Evolutionary conservation across 192 early-diverging fungal genomes (phyloP).

Genomic region (Coemansia pectinata): DNA sequence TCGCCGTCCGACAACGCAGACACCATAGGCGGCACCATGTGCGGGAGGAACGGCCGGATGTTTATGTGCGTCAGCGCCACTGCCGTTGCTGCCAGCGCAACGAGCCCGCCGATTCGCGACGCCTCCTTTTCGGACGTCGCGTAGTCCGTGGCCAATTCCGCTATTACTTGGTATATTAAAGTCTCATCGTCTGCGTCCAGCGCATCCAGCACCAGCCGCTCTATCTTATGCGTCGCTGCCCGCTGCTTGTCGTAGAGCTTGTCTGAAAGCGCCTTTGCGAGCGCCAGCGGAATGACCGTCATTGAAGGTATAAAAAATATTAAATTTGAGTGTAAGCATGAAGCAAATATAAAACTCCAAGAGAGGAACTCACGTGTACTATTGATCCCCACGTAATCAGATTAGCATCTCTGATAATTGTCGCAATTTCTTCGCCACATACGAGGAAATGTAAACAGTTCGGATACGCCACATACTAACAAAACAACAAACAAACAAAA

Average conservation of each 20-base stretch:
- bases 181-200: conserved; percentile 57
- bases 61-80: conserved; percentile 83
- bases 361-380: too few relatives aligned
- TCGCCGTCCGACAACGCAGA: conserved; percentile 92
- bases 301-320: neutral
- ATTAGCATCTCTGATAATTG: too few relatives aligned
- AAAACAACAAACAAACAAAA: neutral
- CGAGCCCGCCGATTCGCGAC: conserved; percentile 90
- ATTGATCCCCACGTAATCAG: too few relatives aligned
- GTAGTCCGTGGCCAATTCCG: conserved; percentile 81
- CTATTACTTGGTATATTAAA: conserved; percentile 71
- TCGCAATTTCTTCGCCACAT: neutral
- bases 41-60: conserved; percentile 65
- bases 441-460: neutral
- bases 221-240: conserved; percentile 86
- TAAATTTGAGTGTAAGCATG: too few relatives aligned
- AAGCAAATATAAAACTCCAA: too few relatives aligned
- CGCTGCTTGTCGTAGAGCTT: conserved; percentile 95
- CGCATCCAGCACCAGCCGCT: conserved; percentile 76
- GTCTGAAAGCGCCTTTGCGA: conserved; percentile 81
- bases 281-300: conserved; percentile 34
- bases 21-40: conserved; percentile 92
- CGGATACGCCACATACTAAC: neutral
- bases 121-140: conserved; percentile 85
- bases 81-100: conserved; percentile 84